Base-by-base conservation (phyloP, 768 basidiomycete genomes). In the Cubamyces sp. region DNA sequence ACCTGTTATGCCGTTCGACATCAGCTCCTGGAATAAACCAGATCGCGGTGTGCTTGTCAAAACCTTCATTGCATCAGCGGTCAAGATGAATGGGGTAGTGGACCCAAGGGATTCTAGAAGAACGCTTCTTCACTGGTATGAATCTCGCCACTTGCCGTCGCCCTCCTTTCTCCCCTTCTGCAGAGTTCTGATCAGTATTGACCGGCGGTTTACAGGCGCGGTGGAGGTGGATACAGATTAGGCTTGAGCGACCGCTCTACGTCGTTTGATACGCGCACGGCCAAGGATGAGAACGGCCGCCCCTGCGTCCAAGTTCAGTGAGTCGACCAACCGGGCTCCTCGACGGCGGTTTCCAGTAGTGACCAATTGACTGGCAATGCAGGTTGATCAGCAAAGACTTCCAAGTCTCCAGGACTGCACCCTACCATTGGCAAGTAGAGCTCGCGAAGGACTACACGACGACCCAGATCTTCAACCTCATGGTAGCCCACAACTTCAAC, bases 351-450 rank as follows among this genome's bases (percentile, higher is more conserved):
- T n/a, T n/a, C n/a, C n/a, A n/a, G n/a, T n/a, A n/a, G n/a, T n/a
- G n/a, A n/a, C n/a, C n/a, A n/a, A n/a, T n/a, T n/a, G n/a, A n/a
- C n/a, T n/a, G n/a, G n/a, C n/a, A 4, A n/a, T 40, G 14, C 34
- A 40, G 41, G 11, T 1, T 34, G 5, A 54, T 54, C 53, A 54
- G 53, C 53, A 54, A 54, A 37, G n/a, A 54, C 25, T 54, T 39
- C 53, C 3, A 5, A 37, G 21, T 40, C 18, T 41, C 53, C 7
- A 41, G 37, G 30, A 18, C 34, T 41, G 53, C 53, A 9, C 26
- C 25, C 14, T 25, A 21, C 34, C 14, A 54, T 23, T 54, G 53
- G 53, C 11, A 7, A 7, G 5, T 25, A 19, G n/a, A 6, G 8
- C 53, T 41, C 39, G 53, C 39, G 15, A 41, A 41, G 37, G 2